Base-by-base conservation (phyloP, 2,329 filamentous ascomycete species). In the Sporothrix dimorphospora region DNA sequence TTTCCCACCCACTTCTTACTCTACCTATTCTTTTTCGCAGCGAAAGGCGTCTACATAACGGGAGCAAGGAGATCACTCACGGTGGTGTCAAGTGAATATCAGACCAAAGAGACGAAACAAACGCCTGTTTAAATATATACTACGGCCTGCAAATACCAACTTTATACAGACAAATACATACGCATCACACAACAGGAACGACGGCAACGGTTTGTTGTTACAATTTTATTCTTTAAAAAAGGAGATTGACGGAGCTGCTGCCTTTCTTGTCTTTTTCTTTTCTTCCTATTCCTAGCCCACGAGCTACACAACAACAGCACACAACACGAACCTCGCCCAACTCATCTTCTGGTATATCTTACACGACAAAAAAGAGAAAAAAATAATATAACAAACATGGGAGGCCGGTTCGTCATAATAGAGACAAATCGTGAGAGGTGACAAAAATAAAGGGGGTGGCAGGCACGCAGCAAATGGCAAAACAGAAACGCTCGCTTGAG, bases 221-320 rank as follows among this genome's bases (percentile, higher is more conserved):
- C 45, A 59, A 21, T 47, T 59, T n/a, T 42, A 27, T 42, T 70
- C 30, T 30, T 47, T 67, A 24, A 34, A 42, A 19, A 53, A 47
- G n/a, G 38, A 57, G 9, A 21, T 61, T 65, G 59, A 42, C 63
- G 61, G 40, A 19, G 61, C 61, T 66, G 21, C 61, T 66, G 42
- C 45, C 63, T 49, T 66, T 66, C 16, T 38, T 53, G 16, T 24
- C 27, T 40, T 21, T 9, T 71, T 21, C 42, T 59, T 55, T 49
- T 53, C 27, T 8, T 61, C 63, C 8, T 27, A 6, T 19, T 40
- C 38, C 14, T 59, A 34, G 5, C 49, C 38, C 34, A 5, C 24
- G 7, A 3, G 24, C 24, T 24, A 11, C 16, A 27, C 38, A 66
- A 49, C 42, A 66, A 6, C 63, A 42, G n/a, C 5, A 16, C 30